Evolutionary conservation across 306 rosid genomes (phyloP).

Genomic region (Castanospermum australe): DNA sequence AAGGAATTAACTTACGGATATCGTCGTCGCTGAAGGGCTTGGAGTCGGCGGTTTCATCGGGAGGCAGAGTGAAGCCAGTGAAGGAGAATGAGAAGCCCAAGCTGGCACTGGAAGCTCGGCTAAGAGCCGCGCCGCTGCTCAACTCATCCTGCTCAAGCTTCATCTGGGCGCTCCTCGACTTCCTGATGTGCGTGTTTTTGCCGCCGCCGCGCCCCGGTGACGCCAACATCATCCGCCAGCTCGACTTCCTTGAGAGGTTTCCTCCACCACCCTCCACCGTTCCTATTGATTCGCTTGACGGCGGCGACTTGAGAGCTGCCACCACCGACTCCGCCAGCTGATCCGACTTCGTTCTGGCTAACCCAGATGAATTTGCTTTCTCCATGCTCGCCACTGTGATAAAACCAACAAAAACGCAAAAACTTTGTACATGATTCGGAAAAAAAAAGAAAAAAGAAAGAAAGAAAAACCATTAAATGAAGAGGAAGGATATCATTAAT

Average conservation of each 20-base stretch:
- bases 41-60: constrained; percentile 68
- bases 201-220: constrained; percentile 54
- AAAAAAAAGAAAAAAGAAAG: no score
- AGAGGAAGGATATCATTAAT: not conserved
- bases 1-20: constrained; percentile 55
- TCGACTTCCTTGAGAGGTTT: constrained; percentile 57
- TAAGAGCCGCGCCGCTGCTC: constrained; percentile 80
- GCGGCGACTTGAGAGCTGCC: constrained; percentile 47
- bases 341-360: constrained; percentile 77
- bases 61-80: constrained; percentile 85
- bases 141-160: constrained; percentile 79
- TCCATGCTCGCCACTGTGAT: constrained; percentile 45
- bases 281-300: constrained; percentile 18
- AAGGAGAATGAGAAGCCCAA: constrained; percentile 92
- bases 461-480: not conserved
- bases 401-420: not conserved
- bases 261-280: constrained; percentile 38
- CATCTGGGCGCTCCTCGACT: constrained; percentile 82
- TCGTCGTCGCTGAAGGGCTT: constrained; percentile 88
- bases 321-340: constrained; percentile 53
- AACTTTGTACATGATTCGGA: not conserved
- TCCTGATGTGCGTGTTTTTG: constrained; percentile 76
- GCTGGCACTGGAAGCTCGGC: constrained; percentile 96
- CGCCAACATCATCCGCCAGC: constrained; percentile 44
- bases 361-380: constrained; percentile 40